Conservation (phyloP, 2,329 filamentous ascomycete genomes). For the Venturia nashicola region DNA sequence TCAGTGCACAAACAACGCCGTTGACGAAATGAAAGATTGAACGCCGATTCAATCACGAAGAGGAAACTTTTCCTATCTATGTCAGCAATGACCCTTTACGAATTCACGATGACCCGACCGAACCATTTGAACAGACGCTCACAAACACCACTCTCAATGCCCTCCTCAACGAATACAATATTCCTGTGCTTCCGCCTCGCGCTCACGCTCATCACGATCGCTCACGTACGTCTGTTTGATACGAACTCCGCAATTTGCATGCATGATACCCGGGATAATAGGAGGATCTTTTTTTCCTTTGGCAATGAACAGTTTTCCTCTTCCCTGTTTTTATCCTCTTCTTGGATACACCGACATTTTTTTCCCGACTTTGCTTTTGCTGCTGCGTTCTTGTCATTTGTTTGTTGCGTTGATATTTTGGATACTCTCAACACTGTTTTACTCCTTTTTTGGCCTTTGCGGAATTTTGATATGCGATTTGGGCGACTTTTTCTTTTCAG, state of each 20-base stretch:
- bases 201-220: neutral
- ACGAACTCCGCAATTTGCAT: neutral
- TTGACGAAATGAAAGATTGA: neutral
- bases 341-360: neutral
- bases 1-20: neutral
- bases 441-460: no score
- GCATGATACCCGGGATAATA: conserved; percentile 1
- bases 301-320: neutral
- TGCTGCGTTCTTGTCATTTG: neutral
- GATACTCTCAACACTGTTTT: neutral
- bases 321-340: neutral
- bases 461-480: neutral
- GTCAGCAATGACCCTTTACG: neutral
- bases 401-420: neutral
- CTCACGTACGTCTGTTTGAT: neutral
- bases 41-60: neutral
- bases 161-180: neutral
- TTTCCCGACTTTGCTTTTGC: neutral
- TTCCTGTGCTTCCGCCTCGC: neutral
- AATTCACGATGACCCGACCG: neutral
- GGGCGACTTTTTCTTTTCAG: neutral
- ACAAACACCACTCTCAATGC: neutral
- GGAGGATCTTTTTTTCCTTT: neutral
- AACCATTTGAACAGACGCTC: neutral
- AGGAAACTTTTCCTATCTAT: neutral